Conservation (phyloP, 352 stramenopile genomes). For the Phytophthora foliorum region DNA sequence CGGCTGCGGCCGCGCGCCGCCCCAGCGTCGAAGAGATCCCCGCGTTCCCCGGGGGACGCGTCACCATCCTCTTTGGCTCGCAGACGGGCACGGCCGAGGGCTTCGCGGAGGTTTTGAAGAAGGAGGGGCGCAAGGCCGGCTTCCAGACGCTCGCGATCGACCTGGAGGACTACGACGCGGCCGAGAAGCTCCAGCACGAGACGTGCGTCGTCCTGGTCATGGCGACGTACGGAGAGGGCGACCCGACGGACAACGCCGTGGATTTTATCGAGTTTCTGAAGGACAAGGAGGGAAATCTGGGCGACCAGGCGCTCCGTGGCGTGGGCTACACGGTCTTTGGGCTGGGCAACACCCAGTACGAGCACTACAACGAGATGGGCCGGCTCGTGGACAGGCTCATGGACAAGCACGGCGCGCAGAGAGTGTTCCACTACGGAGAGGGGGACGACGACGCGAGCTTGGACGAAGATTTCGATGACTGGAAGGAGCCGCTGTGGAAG, state of each 20-base stretch:
- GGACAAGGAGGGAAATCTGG: slow-evolving; percentile 50
- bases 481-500: slow-evolving; percentile 96
- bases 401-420: slow-evolving; percentile 80
- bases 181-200: slow-evolving; percentile 53
- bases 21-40: slow-evolving; percentile 46
- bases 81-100: slow-evolving; percentile 98
- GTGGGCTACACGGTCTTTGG: slow-evolving; percentile 97
- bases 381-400: slow-evolving; percentile 93
- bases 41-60: slow-evolving; percentile 64
- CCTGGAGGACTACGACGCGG: slow-evolving; percentile 95
- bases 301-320: slow-evolving; percentile 46
- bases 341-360: slow-evolving; percentile 98
- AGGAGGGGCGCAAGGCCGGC: slow-evolving; percentile 89
- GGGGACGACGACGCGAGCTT: slow-evolving; percentile 97
- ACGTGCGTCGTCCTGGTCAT: slow-evolving; percentile 94
- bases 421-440: slow-evolving; percentile 93
- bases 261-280: slow-evolving; percentile 95
- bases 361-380: slow-evolving; percentile 98
- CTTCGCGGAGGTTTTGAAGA: slow-evolving; percentile 95
- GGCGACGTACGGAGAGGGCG: slow-evolving; percentile 98
- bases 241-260: slow-evolving; percentile 98
- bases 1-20: no score
- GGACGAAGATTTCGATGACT: slow-evolving; percentile 94
- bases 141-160: slow-evolving; percentile 92
- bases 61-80: slow-evolving; percentile 97